Base-by-base conservation (phyloP, 345 rosid genomes). In the Laguncularia racemosa region DNA sequence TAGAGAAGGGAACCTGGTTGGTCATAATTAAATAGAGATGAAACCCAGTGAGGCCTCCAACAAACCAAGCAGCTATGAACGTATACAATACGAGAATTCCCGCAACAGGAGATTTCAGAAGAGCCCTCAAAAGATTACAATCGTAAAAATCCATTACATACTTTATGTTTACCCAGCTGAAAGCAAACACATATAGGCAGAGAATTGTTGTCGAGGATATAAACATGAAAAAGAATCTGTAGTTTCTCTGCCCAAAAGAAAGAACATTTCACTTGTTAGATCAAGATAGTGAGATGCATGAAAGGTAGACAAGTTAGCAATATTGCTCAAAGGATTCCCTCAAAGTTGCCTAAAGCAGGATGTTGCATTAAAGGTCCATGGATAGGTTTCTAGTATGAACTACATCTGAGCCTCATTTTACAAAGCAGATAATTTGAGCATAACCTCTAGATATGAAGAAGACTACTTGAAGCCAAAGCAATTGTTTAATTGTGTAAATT, bases 151-250 rank as follows among this genome's bases (percentile, higher is more conserved):
- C 75, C 86, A 81, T 86, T 69, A 83, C 82, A 69, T 79, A 77
- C 50, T 50, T 71, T 65, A 93, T 64, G 74, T 83, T 83, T 38
- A 93, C 79, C 78, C 85, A 83, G 75, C 89, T 83, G 70, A 93
- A 85, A 43, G 77, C 74, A 33, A 89, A 81, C 60, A 93, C 91
- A 58, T 85, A 89, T 11, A 86, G 72, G 83, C 97, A 86, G 33
- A 93, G 76, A 70, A 83, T 52, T 46, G 97, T 89, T 21, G 96
- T 89, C 16, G 95, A 85, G 48, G 84, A 81, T 64, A 89, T 88
- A 76, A 93, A 93, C 95, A 89, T 84, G 86, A 85, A 89, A 78
- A 89, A 93, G 75, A 87, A 89, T 72, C 88, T 75, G 84, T 89
- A 93, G 55, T 93, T 89, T 71, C 99, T 82, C 96, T 89, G 96